phyloP scores from a whole-genome alignment of 139 green algal genomes.

The Haematococcus lacustris region DNA sequence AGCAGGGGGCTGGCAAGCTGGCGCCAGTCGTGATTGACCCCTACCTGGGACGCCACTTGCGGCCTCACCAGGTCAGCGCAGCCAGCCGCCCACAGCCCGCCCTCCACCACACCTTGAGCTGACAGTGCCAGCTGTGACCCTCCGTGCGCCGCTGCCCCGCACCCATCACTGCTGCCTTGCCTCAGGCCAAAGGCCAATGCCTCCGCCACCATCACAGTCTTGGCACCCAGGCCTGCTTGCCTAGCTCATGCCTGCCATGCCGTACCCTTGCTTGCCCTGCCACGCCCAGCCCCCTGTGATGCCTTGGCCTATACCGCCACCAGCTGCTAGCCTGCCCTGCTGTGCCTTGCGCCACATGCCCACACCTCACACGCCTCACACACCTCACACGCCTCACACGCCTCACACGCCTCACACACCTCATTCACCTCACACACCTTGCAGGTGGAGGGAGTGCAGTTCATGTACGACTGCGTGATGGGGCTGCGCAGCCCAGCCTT shows the following conservation, averaged over 20 bases:
- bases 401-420: too few species aligned
- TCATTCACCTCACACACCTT: background rate
- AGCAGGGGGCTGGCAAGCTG: constrained; percentile 24
- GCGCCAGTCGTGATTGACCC: constrained; percentile 62
- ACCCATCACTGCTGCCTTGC: background rate
- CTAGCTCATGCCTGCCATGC: background rate
- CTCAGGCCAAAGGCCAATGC: background rate
- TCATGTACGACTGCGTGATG: constrained; percentile 69
- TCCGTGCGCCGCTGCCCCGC: too few species aligned
- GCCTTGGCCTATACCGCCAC: too few species aligned
- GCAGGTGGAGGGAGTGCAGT: constrained; percentile 62
- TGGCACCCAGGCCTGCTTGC: background rate
- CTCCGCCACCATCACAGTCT: background rate
- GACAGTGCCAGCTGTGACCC: background rate
- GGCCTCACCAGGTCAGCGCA: constrained; percentile 40
- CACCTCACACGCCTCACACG: too few species aligned
- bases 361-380: too few species aligned
- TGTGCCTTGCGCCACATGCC: background rate
- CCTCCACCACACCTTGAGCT: background rate
- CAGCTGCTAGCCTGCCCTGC: background rate
- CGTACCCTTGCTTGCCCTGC: background rate
- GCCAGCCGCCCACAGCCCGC: background rate
- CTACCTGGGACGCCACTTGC: constrained; percentile 45
- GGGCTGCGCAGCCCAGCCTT: constrained; percentile 17
- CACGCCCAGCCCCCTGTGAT: background rate